phyloP scores from a whole-genome alignment of 2,329 filamentous ascomycete species.

The Fusarium oxysporum region DNA sequence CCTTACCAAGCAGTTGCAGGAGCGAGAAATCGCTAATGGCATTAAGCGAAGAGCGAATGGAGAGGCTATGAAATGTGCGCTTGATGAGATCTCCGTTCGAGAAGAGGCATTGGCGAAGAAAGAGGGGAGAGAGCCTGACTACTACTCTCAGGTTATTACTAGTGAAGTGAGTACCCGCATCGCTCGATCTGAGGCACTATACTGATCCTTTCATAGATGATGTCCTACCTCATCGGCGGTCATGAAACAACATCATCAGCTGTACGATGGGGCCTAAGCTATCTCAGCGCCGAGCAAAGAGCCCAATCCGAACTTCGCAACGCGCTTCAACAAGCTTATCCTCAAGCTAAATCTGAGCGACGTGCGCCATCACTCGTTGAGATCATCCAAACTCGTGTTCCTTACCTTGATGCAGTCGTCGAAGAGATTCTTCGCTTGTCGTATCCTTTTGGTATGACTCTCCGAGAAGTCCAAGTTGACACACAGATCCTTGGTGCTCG shows the following conservation, averaged over 20 bases:
- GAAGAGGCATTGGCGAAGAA: slow-evolving; percentile 26
- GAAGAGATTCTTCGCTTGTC: slow-evolving; percentile 24
- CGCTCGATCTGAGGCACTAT: fast-evolving
- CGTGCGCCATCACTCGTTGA: slow-evolving; percentile 13
- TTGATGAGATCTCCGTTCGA: slow-evolving; percentile 24
- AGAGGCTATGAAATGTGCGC: slow-evolving; percentile 17
- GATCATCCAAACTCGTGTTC: slow-evolving; percentile 18
- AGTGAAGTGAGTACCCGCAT: slow-evolving; percentile 4
- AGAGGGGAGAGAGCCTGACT: slow-evolving; percentile 16
- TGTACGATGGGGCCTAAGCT: slow-evolving; percentile 23
- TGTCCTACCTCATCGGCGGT: slow-evolving; percentile 24
- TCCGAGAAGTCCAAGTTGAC: slow-evolving; percentile 19
- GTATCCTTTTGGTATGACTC: slow-evolving; percentile 12
- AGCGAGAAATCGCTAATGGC: slow-evolving; percentile 6
- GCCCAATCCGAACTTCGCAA: slow-evolving; percentile 7
- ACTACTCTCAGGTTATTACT: slow-evolving; percentile 17
- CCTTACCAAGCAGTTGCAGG: background rate
- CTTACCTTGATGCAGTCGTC: slow-evolving; percentile 26
- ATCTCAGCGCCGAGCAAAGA: slow-evolving; percentile 19
- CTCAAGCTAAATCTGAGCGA: background rate
- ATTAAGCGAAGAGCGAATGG: slow-evolving; percentile 13
- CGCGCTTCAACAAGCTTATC: slow-evolving; percentile 9
- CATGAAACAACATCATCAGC: slow-evolving; percentile 32
- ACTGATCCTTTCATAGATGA: background rate
- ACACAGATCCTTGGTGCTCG: slow-evolving; percentile 17